A percentile compares a stretch with the other conserved stretches of the same genome.
Evolutionary conservation across 805 yeast genomes (phyloP).

Genomic region (Torulaspora indica): DNA sequence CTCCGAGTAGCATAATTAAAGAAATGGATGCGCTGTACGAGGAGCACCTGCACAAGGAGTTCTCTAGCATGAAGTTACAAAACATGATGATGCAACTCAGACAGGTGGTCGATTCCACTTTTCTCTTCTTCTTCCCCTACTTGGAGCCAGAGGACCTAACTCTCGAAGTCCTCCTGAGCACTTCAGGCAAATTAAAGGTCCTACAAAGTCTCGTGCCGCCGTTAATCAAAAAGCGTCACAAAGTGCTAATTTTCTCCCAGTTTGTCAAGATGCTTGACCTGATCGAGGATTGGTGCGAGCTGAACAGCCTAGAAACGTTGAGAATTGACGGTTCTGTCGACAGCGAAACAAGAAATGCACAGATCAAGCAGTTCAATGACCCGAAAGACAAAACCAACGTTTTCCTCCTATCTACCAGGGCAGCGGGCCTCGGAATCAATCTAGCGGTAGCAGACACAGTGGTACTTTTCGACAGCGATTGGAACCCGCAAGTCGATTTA

Average conservation of each 20-base stretch:
- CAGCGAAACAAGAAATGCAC: conserved; percentile 60
- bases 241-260: conserved; percentile 79
- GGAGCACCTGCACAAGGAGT: conserved; percentile 38
- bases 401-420: conserved; percentile 81
- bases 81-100: conserved; percentile 81
- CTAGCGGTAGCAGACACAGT: conserved; percentile 86
- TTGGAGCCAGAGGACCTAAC: conserved; percentile 40
- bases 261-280: conserved; percentile 80
- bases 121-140: conserved; percentile 77
- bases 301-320: conserved; percentile 43
- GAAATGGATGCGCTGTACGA: conserved; percentile 31
- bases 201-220: conserved; percentile 57
- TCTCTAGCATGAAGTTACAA: conserved; percentile 51
- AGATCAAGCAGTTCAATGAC: conserved; percentile 48
- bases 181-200: conserved; percentile 70
- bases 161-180: conserved; percentile 41
- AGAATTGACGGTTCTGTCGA: conserved; percentile 74
- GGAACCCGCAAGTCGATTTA: conserved; percentile 96
- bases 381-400: conserved; percentile 39
- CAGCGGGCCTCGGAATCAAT: conserved; percentile 93
- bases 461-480: conserved; percentile 83
- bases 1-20: conserved; percentile 8
- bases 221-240: conserved; percentile 52
- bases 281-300: conserved; percentile 65
- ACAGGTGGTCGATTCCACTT: conserved; percentile 80